These are phyloP conservation scores for Alternaria infectoria DNA, from an alignment of 2,329 filamentous ascomycete genomes.

Conservation along the genomic window DNA sequence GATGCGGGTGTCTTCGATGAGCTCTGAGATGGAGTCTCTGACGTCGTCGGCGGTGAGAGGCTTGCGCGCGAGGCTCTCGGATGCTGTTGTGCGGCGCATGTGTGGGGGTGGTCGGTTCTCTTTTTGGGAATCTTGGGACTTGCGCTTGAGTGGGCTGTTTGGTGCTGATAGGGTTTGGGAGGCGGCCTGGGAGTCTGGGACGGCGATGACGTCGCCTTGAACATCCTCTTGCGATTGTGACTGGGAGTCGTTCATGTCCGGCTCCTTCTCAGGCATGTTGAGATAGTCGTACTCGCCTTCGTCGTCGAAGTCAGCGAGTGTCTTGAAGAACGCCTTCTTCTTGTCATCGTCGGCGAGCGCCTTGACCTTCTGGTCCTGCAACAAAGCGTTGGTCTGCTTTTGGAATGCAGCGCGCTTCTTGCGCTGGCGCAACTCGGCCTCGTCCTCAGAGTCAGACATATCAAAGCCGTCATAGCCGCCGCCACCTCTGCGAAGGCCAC, in stretches of 20 bases:
- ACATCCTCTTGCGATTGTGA: constrained; percentile 18
- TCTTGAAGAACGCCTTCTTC: constrained; percentile 86
- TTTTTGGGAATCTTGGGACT: constrained; percentile 51
- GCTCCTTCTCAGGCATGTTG: constrained; percentile 54
- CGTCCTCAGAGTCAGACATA: constrained; percentile 90
- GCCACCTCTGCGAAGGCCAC: constrained; percentile 82
- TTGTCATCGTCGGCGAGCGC: constrained; percentile 90
- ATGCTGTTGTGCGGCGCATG: constrained; percentile 64
- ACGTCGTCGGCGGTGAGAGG: constrained; percentile 81
- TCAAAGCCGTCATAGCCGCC: constrained; percentile 67
- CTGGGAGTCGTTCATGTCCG: constrained; percentile 39
- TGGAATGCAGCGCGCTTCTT: constrained; percentile 88
- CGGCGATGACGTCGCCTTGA: constrained; percentile 22
- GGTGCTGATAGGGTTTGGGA: constrained; percentile 7
- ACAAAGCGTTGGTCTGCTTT: constrained; percentile 86
- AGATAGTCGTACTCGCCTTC: constrained; percentile 78
- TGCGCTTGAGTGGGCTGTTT: constrained; percentile 47
- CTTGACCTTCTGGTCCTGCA: constrained; percentile 87
- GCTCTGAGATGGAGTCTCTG: constrained; percentile 79
- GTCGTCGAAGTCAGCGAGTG: constrained; percentile 80
- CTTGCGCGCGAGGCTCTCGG: constrained; percentile 63
- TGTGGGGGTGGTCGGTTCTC: constrained; percentile 61
- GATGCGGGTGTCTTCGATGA: constrained; percentile 71
- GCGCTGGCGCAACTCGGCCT: constrained; percentile 75
- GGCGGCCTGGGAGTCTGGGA: constrained; percentile 49